Evolutionary conservation across 345 rosid genomes (phyloP), one percentile per base, ranked within the genome.

Genomic region (Rhizophora mangle): DNA sequence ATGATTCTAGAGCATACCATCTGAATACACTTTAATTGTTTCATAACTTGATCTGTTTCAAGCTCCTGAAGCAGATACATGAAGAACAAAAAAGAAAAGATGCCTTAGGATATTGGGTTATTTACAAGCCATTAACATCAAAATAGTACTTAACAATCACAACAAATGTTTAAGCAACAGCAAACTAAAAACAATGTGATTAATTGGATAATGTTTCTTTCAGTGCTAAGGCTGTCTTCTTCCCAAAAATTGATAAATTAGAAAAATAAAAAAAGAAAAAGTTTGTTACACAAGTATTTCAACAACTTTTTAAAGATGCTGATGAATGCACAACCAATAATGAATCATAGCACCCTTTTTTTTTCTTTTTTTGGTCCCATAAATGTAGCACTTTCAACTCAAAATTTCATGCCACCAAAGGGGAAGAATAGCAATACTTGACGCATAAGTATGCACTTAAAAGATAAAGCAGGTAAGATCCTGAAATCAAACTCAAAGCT

Each of bases 1-100:
- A 63, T 7, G n/a, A 10, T 30, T 59, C 10, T 1, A 53, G 19
- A 61, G 69, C 90, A 46, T 81, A 92, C 98, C 96, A 68, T 81
- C 76, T 85, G 82, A 55, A 86, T 72, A 74, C 84, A 86, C 83
- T 92, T 89, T 53, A 90, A 83, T 64, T 92, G 99, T 88, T 82
- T 86, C 58, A 89, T 68, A 72, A 90, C 79, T 79, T 88, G 81
- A 71, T 84, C 87, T 30, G 98, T 92, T 69, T 86, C 96, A 86
- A 90, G 80, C 85, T 90, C 99, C 99, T 96, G 79, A 31, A 46
- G 56, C 6, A 74, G 54, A 78, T 65, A 62, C 53, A 43, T 43
- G 68, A 18, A 60, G 68, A 72, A 65, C 46, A 74, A 73, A 31
- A 69, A 29, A 31, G 39, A 27, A 57, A 39, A 43, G 49, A 43